Evolutionary conservation across 495 filamentous ascomycete genomes (phyloP), one percentile per base, ranked within the genome.

Genomic region (Hypoxylon cercidicola): DNA sequence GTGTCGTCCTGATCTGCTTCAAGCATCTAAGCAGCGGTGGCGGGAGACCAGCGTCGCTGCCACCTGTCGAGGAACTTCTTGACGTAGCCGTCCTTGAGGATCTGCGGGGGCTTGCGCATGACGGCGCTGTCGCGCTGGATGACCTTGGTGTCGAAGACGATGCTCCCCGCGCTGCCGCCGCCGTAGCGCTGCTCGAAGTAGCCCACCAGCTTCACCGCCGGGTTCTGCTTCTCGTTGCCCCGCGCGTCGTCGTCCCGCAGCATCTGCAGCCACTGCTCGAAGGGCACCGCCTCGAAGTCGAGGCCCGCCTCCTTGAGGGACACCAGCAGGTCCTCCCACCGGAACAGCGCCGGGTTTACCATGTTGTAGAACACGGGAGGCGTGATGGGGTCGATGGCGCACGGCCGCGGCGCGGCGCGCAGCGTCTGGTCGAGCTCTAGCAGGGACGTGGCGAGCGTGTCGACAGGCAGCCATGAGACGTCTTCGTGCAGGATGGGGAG

Each of bases 401-500:
- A 32, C 10, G 55, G 25, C 15, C n/a, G 1, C 39, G 21, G 37
- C 11, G 55, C 15, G 4, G 59, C 47, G 7, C 46, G 49, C 25
- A 75, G 73, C 0, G 73, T 58, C 20, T 66, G 59, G 2, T 76
- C 66, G 5, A 87, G 62, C n/a, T 86, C 83, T 0, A 82, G 52
- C 12, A 84, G 73, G 0, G 67, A 72, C 0, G 55, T 60, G 0
- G 82, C 85, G 0, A 82, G 73, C 19, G 64, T 78, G 60, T 86
- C 85, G 1, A 86, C 84, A 0, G 84, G 83, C 0, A 86, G 64
- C 84, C 84, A 87, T n/a, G 75, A 77, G 44, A 79, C 82, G 45
- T 25, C 37, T 57, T 37, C 64, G 70, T 71, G 5, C 0, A 87
- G 76, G 1, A 5, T 69, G 21, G 85, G 85, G 3, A 87, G 69